Conservation (phyloP, 2,329 filamentous ascomycete species). For the Claviceps sp. region DNA sequence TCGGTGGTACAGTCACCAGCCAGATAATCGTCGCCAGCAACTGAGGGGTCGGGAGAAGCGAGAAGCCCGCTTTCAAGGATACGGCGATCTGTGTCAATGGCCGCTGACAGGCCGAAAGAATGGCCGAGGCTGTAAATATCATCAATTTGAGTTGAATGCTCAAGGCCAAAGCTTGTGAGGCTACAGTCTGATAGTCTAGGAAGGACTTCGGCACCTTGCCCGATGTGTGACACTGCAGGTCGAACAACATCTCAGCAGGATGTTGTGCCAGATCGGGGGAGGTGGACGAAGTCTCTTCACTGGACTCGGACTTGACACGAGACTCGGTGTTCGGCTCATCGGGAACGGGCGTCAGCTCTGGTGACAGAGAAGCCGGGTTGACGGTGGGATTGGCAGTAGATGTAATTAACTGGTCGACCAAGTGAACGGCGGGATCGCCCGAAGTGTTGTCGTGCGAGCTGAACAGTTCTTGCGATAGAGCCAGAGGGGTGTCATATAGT, state of each 20-base stretch:
- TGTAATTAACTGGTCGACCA: constrained; percentile 31
- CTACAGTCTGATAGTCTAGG: constrained; percentile 27
- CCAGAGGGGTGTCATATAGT: constrained; percentile 34
- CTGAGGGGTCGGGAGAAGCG: constrained; percentile 55
- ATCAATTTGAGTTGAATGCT: constrained; percentile 44
- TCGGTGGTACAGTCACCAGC: constrained; percentile 43
- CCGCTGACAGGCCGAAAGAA: constrained; percentile 54
- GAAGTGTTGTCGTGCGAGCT: constrained; percentile 27
- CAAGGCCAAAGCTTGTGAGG: constrained; percentile 27
- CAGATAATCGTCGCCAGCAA: constrained; percentile 55
- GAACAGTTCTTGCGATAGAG: constrained; percentile 47
- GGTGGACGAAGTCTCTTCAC: constrained; percentile 21
- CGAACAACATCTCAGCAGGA: constrained; percentile 99
- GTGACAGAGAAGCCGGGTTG: constrained; percentile 48
- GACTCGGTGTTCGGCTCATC: constrained; percentile 19
- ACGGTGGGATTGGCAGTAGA: constrained; percentile 34
- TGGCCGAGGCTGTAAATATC: constrained; percentile 53
- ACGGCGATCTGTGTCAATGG: constrained; percentile 61
- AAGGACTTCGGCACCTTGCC: constrained; percentile 41
- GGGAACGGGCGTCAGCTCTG: constrained; percentile 37
- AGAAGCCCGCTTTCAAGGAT: constrained; percentile 64
- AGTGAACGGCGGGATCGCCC: constrained; percentile 16
- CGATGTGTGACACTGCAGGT: constrained; percentile 99
- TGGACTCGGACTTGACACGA: constrained; percentile 9
- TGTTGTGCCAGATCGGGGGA: constrained; percentile 96